Evolutionary conservation across 2,329 filamentous ascomycete species (phyloP), one percentile per base, ranked within the genome.

Genomic region (Stenocarpella maydis): DNA sequence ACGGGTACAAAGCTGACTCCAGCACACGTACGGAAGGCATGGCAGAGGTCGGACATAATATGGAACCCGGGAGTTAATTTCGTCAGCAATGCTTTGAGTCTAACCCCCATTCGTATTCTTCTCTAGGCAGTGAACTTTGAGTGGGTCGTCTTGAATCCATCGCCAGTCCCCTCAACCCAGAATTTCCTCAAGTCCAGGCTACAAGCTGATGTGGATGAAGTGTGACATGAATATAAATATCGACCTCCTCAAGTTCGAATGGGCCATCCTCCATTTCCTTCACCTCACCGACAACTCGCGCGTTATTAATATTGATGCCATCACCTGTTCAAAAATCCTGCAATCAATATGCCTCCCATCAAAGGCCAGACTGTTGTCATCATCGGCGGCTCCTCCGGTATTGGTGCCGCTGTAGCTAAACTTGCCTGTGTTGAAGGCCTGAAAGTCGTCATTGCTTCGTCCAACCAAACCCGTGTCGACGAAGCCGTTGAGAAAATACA

Each of bases 371-470:
- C 43, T 5, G 49, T 70, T 9, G 26, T 69, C 31, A n/a, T 70
- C 15, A 65, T 70, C 17, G 68, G 68, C 28, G 66, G 68, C 28
- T 66, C 69, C 24, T 69, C 69, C 12, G 69, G 69, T 6, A 71
- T 70, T 31, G 69, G 68, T 17, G 61, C 66, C 10, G 63, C 21
- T 21, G 68, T 65, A 17, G 69, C 69, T 10, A 65, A 68, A n/a
- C 67, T 69, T 5, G 69, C 68, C 26, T 53, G 53, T 24, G 28
- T 39, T 28, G 67, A 65, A 26, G 68, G 63, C 26, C 28, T 69
- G 34, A 64, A 53, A 7, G 67, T 71, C 3, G 63, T 49, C 24
- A 54, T 71, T 28, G 69, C 68, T 12, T 71, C 68, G 26, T 71
- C 68, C 21, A 66, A 61, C 21, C 37, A 12, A 4, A 41, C 17